Evolutionary conservation across 23 red algal genomes (phyloP).

Genomic region (Gracilaria domingensis): DNA sequence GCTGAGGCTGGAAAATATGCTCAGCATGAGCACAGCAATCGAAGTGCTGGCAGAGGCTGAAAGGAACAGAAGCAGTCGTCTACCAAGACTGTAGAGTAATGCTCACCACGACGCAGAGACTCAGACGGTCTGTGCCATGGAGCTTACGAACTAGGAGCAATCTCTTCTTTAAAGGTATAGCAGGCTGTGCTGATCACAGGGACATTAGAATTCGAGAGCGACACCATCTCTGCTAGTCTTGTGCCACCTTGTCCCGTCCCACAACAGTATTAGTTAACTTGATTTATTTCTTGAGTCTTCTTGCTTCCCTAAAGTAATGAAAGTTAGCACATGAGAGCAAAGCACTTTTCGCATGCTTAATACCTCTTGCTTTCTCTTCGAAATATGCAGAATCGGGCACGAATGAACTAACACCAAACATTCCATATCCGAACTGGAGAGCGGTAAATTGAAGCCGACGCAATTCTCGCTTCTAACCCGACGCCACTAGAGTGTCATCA

Average conservation of each 20-base stretch:
- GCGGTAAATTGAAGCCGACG: no score
- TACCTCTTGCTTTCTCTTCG: no score
- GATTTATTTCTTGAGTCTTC: background rate
- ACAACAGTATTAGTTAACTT: background rate
- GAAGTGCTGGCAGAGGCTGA: slow-evolving; percentile 41
- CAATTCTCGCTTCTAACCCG: background rate
- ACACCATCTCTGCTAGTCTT: background rate
- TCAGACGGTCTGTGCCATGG: no score
- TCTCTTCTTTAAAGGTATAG: no score
- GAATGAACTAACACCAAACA: no score
- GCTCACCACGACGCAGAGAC: no score
- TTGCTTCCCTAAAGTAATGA: background rate
- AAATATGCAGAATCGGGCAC: no score
- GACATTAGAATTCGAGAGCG: background rate
- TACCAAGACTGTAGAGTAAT: background rate
- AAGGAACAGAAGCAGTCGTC: background rate
- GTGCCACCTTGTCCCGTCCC: no score
- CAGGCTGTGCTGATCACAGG: no score
- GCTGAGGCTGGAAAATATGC: slow-evolving; percentile 36
- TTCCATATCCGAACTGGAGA: no score
- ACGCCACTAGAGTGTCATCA: slow-evolving; percentile 15
- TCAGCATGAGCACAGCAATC: slow-evolving; percentile 42
- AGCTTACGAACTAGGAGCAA: no score
- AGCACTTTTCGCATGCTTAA: no score
- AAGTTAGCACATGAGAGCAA: background rate